phyloP scores from a whole-genome alignment of 2,329 filamentous ascomycete genomes.

The Teratosphaeria nubilosa region DNA sequence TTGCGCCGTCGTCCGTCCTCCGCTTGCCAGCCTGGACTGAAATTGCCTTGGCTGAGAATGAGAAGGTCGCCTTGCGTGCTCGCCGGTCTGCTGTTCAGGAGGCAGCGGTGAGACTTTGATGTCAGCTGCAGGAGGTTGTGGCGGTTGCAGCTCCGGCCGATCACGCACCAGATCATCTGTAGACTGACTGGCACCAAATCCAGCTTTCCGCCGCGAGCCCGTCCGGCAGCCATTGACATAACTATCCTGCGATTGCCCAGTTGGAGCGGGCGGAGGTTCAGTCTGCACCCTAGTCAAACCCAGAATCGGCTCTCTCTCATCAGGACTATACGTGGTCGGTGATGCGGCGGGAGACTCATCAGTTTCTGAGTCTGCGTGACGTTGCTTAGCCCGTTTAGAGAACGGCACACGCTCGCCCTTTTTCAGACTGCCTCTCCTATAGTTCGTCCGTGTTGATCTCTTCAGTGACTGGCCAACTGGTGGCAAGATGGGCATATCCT shows the following conservation, averaged over 20 bases:
- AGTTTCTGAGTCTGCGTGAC: slow-evolving; percentile 51
- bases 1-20: slow-evolving; percentile 44
- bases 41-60: slow-evolving; percentile 38
- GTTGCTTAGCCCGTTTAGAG: slow-evolving; percentile 58
- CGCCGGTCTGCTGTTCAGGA: slow-evolving; percentile 10
- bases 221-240: neutral
- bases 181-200: slow-evolving; percentile 3
- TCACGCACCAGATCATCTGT: slow-evolving; percentile 4
- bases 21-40: slow-evolving; percentile 45
- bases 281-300: slow-evolving; percentile 56
- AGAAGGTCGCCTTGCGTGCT: slow-evolving; percentile 23
- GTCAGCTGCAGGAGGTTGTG: neutral
- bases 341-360: slow-evolving; percentile 42
- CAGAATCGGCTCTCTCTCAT: slow-evolving; percentile 36
- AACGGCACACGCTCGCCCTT: slow-evolving; percentile 67
- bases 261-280: slow-evolving; percentile 47
- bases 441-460: slow-evolving; percentile 84
- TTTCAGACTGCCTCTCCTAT: slow-evolving; percentile 76
- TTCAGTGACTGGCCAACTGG: slow-evolving; percentile 68
- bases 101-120: slow-evolving; percentile 8
- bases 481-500: slow-evolving; percentile 80
- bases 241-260: neutral
- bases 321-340: slow-evolving; percentile 27
- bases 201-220: slow-evolving; percentile 2
- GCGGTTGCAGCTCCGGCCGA: neutral